phyloP scores from a whole-genome alignment of 345 rosid genomes.

The Lumnitzera littorea region DNA sequence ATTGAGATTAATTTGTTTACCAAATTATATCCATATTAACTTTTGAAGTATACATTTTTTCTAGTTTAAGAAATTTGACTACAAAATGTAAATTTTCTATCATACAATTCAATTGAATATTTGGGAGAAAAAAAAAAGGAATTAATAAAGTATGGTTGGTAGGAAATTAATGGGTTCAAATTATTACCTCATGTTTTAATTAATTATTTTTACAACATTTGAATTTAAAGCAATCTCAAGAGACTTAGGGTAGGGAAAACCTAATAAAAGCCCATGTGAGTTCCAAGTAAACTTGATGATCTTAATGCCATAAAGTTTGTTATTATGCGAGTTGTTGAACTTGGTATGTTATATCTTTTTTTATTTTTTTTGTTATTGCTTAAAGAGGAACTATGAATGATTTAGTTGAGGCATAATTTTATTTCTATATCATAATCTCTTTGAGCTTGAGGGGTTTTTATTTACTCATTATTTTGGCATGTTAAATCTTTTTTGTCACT shows the following conservation, averaged over 20 bases:
- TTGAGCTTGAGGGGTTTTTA: no score
- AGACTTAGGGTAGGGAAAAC: slow-evolving; percentile 23
- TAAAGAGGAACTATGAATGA: background rate
- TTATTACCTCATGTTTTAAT: slow-evolving; percentile 3
- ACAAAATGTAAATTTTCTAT: no score
- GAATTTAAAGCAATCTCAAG: slow-evolving; percentile 29
- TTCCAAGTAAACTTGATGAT: slow-evolving; percentile 33
- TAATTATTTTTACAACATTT: slow-evolving; percentile 28
- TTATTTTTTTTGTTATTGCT: background rate
- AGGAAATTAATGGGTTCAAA: background rate
- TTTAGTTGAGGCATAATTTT: background rate
- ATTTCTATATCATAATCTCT: background rate
- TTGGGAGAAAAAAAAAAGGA: no score
- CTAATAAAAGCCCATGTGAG: slow-evolving; percentile 20
- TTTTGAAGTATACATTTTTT: no score
- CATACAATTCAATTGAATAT: no score
- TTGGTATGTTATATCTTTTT: slow-evolving; percentile 40
- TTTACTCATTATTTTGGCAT: no score
- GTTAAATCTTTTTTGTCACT: no score
- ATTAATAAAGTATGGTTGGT: no score
- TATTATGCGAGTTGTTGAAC: slow-evolving; percentile 88
- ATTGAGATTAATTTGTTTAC: no score
- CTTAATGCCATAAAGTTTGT: slow-evolving; percentile 83
- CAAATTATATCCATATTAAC: no score
- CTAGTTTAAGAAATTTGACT: no score